Evolutionary conservation across 306 rosid species (phyloP), one percentile per base, ranked within the genome.

Genomic region (Cucurbita pepo): DNA sequence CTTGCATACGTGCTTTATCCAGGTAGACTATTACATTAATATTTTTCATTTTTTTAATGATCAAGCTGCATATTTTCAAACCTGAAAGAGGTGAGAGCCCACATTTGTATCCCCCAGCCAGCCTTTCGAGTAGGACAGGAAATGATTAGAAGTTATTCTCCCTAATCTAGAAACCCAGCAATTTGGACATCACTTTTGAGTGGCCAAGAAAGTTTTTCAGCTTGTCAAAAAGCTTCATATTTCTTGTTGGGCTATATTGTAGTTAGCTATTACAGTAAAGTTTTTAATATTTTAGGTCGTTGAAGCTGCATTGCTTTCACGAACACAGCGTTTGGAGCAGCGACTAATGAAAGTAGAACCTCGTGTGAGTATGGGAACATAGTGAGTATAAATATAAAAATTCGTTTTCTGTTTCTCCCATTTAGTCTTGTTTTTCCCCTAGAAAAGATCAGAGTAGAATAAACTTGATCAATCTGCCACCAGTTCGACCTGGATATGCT

Each of bases 271-370:
- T 10, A 9, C n/a, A 5, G 40, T 41, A 47, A 47, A 12, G 5
- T 75, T 72, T 61, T 21, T 21, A 21, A n/a, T 69, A 58, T 84
- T 78, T 79, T 78, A 94, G 98, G 98, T 85, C 74, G 95, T 90
- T 81, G 98, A 94, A 87, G 97, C 97, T 76, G 98, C 97, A 73
- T 77, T 94, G 80, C 92, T 87, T 79, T 94, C 98, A 60, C 85
- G 98, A 79, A 86, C 88, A 80, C 97, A 94, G 77, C 92, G 80
- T 36, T 86, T 87, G 79, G 98, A 94, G 77, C 87, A 78, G 57
- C 88, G 76, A 77, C 80, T 94, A 77, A 85, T 90, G 82, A 56
- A 82, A 73, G 77, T 94, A 86, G 98, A 94, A 94, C 98, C 98
- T 82, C 88, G 96, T 85, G 97, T 93, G 98, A 93, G 98, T 93